Conservation (phyloP, 768 basidiomycete species). For the Naganishia vaughanmartiniae region DNA sequence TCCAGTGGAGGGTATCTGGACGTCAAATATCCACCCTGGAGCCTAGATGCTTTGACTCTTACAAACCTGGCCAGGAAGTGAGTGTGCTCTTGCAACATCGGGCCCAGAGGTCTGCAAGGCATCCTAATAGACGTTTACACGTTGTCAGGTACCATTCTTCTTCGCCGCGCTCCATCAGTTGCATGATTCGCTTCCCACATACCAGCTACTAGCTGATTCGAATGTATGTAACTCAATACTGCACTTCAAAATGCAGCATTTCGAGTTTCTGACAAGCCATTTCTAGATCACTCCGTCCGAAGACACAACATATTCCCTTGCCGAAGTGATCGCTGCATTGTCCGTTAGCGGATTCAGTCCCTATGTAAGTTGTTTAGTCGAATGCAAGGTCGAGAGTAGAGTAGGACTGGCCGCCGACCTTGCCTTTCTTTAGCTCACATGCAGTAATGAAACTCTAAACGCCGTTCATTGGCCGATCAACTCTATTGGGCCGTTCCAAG, state of each 20-base stretch:
- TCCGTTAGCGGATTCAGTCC: conserved; percentile 36
- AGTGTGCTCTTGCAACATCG: conserved; percentile 9
- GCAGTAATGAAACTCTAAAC: conserved; percentile 41
- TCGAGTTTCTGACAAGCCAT: background rate
- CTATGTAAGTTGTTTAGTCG: conserved; percentile 34
- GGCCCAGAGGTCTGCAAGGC: background rate
- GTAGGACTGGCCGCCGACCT: background rate
- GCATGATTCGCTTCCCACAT: conserved; percentile 36
- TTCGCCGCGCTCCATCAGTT: conserved; percentile 52
- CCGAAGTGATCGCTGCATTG: conserved; percentile 40
- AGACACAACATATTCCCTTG: conserved; percentile 45
- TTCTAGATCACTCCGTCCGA: conserved; percentile 45
- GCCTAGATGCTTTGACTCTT: conserved; percentile 35
- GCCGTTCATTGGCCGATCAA: conserved; percentile 45
- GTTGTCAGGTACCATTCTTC: conserved; percentile 43
- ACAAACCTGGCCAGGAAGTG: conserved; percentile 35
- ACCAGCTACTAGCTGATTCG: conserved; percentile 40
- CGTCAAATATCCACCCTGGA: conserved; percentile 44
- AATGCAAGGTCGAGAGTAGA: background rate
- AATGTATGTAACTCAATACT: conserved; percentile 40
- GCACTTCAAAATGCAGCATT: no score
- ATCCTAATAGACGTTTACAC: background rate
- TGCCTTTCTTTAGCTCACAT: conserved; percentile 38
- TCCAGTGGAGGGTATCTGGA: conserved; percentile 46
- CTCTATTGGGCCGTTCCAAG: conserved; percentile 44